Conservation (phyloP, 2,329 filamentous ascomycete species). For the Lasiodiplodia citricola region DNA sequence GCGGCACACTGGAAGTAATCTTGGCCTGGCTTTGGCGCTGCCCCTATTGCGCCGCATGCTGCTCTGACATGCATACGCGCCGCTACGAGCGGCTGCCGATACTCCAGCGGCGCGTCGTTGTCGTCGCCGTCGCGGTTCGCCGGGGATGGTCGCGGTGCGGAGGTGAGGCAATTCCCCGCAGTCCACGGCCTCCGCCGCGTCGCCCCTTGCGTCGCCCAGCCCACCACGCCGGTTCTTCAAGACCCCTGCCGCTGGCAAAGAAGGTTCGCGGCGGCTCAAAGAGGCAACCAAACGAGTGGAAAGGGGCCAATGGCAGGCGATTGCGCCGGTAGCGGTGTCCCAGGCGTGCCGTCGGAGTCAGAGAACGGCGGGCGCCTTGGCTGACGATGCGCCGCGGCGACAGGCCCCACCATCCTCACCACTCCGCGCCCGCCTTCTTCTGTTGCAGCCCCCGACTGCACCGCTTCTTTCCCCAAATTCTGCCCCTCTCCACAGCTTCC, state of each 20-base stretch:
- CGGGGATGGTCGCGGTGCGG: not conserved
- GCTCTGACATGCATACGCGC: not conserved
- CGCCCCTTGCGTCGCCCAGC: not conserved
- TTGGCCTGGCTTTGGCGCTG: not conserved
- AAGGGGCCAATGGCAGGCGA: not conserved
- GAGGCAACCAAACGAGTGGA: not conserved
- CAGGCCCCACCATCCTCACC: not conserved
- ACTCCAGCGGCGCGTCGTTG: not conserved
- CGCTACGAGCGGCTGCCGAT: not conserved
- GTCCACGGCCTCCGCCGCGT: not conserved
- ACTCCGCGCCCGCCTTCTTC: not conserved
- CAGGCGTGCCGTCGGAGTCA: constrained; percentile 5
- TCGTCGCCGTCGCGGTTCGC: no score
- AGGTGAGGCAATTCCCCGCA: not conserved
- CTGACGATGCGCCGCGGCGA: not conserved
- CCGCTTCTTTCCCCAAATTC: not conserved
- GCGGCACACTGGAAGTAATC: no score
- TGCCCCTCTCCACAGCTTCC: not conserved
- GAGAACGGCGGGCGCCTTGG: constrained; percentile 21
- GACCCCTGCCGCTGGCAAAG: not conserved
- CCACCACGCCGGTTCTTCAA: not conserved
- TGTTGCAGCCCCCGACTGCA: not conserved
- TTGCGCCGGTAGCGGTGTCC: not conserved
- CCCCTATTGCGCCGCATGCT: not conserved
- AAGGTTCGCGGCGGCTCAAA: not conserved